Conservation (phyloP, 2,329 filamentous ascomycete species). For the Calonectria naviculata region DNA sequence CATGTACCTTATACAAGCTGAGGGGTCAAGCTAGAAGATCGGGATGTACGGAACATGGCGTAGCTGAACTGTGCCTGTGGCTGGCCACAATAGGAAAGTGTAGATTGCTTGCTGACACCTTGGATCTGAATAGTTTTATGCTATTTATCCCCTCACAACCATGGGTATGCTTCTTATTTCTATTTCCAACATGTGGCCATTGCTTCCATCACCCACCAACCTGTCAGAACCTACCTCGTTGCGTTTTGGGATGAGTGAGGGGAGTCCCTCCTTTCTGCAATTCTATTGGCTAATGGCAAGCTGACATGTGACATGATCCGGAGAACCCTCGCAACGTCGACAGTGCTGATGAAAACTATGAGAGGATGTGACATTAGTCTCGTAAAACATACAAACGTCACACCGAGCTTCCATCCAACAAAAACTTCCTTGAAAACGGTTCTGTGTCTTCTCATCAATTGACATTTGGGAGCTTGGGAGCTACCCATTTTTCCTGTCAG, state of each 20-base stretch:
- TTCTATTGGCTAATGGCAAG: background rate
- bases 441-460: background rate
- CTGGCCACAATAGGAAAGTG: background rate
- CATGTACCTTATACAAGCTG: background rate
- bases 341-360: background rate
- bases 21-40: background rate
- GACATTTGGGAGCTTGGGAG: background rate
- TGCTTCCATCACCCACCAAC: background rate
- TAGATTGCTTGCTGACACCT: background rate
- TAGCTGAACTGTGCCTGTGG: background rate
- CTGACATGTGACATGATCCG: background rate
- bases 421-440: background rate
- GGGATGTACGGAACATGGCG: background rate
- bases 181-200: background rate
- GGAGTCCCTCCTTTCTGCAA: background rate
- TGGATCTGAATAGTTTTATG: background rate
- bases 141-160: background rate
- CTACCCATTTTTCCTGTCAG: background rate
- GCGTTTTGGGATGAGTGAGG: background rate
- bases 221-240: background rate
- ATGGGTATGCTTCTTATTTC: background rate
- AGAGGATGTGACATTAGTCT: background rate
- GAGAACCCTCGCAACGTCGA: background rate
- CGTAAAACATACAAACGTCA: too few relatives aligned
- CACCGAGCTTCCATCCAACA: background rate